Base-by-base conservation (phyloP, 805 yeast genomes). In the Candida ipomoeae region DNA sequence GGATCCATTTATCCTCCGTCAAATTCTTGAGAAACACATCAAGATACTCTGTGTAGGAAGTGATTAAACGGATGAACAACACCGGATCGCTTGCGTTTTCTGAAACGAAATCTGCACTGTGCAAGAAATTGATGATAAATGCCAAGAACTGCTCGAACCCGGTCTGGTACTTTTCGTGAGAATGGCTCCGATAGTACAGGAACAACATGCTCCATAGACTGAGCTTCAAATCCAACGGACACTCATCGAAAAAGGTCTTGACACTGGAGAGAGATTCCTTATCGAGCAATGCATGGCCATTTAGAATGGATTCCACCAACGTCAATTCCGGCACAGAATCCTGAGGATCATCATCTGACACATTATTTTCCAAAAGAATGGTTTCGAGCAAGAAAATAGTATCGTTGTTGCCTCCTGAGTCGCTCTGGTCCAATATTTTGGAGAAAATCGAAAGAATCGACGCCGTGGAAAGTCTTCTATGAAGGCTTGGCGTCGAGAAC, bases 191-290 rank as follows among this genome's bases (percentile, higher is more conserved):
- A 57, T 85, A 87, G 49, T 77, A 77, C 54, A 78, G 80, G 44
- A 89, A 74, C 15, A 91, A 69, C 21, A 85, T 75, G 32, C 80
- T 81, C 96, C 97, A 91, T 2, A 94, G 67, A 48, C 84, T 83
- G 36, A 90, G 68, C 49, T 80, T 80, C 62, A 89, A 76, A 20
- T 81, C 84, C 20, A 85, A 70, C 0, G 94, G 81, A 0, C 95
- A 82, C 11, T 70, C 72, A 2, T 72, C 67, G 14, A 94, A 70
- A 60, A 92, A 89, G 11, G 70, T 65, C 20, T 75, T 71, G 64
- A 89, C 83, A 6, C 90, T 82, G 6, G 46, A 26, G 6, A 71
- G 57, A 0, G 74, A 68, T 2, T 52, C 54, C 18, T 45, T 20
- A 48, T 59, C 60, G 17, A 60, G 49, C 2, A 46, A 44, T 8